phyloP scores from a whole-genome alignment of 2,329 filamentous ascomycete genomes.

The Colletotrichum sp. region DNA sequence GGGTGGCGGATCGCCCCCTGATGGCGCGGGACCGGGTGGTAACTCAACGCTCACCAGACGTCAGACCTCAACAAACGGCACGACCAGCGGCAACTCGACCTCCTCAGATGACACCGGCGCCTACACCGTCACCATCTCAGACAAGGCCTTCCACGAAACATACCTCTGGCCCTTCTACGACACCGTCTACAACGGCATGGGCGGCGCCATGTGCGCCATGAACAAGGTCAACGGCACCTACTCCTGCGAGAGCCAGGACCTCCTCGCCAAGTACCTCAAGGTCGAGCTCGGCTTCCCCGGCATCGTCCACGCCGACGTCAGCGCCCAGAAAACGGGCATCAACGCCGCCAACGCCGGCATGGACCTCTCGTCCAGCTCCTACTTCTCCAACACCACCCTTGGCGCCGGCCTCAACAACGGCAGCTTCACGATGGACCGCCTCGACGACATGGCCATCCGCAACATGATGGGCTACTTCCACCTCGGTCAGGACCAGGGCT shows the following conservation, averaged over 20 bases:
- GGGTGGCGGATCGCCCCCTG: constrained; percentile 41
- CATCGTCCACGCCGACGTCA: constrained; percentile 24
- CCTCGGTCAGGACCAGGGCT: constrained; percentile 59
- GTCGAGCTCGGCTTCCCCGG: constrained; percentile 29
- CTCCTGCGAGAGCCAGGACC: constrained; percentile 28
- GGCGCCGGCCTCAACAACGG: constrained; percentile 66
- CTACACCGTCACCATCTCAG: constrained; percentile 31
- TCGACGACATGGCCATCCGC: constrained; percentile 66
- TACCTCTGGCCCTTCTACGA: constrained; percentile 29
- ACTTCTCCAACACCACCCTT: constrained; percentile 59
- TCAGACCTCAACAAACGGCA: constrained; percentile 72
- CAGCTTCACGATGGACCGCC: constrained; percentile 55
- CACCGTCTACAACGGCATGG: constrained; percentile 22
- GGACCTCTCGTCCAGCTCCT: constrained; percentile 44
- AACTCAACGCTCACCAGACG: constrained; percentile 35
- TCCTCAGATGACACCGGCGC: constrained; percentile 47
- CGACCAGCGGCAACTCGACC: constrained; percentile 52
- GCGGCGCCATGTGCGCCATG: constrained; percentile 29
- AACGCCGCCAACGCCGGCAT: constrained; percentile 31
- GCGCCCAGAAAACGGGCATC: constrained; percentile 24
- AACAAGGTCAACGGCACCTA: constrained; percentile 26
- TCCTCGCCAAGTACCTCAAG: constrained; percentile 28
- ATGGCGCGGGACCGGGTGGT: background rate
- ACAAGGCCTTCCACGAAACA: constrained; percentile 28
- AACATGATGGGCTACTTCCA: constrained; percentile 60